Evolutionary conservation across 305 asterid genomes (phyloP).

Genomic region (Fraxinus baroniana): DNA sequence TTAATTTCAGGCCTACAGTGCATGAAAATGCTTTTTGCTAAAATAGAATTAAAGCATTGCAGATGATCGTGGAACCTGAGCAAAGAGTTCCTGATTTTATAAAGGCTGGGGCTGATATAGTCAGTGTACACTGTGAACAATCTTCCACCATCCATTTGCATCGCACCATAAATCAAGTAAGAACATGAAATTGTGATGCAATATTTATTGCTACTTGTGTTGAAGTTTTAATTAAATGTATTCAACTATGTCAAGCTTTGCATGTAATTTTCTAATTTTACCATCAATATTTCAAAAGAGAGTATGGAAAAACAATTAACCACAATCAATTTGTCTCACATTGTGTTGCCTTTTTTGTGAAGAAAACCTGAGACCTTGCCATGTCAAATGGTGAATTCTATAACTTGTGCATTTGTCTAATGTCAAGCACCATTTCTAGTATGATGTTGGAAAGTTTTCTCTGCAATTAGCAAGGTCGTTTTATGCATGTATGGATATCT

Average conservation of each 20-base stretch:
- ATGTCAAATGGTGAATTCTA: not conserved
- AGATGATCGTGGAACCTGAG: conserved; percentile 99
- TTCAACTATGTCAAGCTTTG: conserved; percentile 10
- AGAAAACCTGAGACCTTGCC: not conserved
- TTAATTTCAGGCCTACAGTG: conserved; percentile 13
- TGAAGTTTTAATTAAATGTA: conserved; percentile 1
- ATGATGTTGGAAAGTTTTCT: not conserved
- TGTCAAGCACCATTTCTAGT: not conserved
- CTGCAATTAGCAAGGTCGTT: not conserved
- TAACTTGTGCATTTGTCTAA: not conserved
- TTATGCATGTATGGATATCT: not conserved
- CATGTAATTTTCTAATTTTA: not conserved
- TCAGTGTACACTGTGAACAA: conserved; percentile 95
- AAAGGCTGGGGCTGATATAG: conserved; percentile 99
- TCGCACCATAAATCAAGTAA: conserved; percentile 87
- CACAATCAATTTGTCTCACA: not conserved
- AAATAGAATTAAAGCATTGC: conserved; percentile 43
- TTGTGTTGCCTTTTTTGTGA: not conserved
- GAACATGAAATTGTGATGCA: conserved; percentile 15
- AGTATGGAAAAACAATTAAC: not conserved
- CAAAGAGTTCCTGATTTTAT: conserved; percentile 94
- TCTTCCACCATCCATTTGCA: conserved; percentile 98
- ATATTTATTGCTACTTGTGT: not conserved
- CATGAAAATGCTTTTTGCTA: conserved; percentile 26
- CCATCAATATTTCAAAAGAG: not conserved